phyloP scores from a whole-genome alignment of 2,329 filamentous ascomycete species.

The Helminthosporium solani region DNA sequence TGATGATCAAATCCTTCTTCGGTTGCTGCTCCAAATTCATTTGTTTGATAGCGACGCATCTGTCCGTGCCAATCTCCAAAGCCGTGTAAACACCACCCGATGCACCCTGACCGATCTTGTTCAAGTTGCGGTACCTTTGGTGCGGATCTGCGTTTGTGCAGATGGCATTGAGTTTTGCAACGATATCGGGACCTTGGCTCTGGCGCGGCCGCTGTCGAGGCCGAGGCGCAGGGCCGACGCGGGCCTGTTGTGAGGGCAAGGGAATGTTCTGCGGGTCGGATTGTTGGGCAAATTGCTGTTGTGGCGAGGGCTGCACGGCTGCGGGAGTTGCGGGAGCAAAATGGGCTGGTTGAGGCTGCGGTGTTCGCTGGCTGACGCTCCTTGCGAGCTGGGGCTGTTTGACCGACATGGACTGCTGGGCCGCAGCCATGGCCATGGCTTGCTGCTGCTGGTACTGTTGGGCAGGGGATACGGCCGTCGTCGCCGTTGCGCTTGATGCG shows the following conservation, averaged over 20 bases:
- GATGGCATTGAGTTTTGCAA: constrained; percentile 80
- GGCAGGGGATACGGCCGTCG: constrained; percentile 31
- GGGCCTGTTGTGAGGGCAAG: constrained; percentile 49
- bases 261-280: constrained; percentile 47
- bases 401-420: constrained; percentile 68
- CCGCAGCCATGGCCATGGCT: constrained; percentile 76
- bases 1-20: constrained; percentile 98
- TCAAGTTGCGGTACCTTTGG: constrained; percentile 80
- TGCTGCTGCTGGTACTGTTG: constrained; percentile 69
- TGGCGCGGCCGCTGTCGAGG: constrained; percentile 77
- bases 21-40: constrained; percentile 99
- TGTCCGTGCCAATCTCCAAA: constrained; percentile 78
- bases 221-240: constrained; percentile 60
- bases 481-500: constrained; percentile 37
- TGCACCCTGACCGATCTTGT: constrained; percentile 95
- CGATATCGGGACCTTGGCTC: constrained; percentile 78
- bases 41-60: constrained; percentile 96
- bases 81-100: constrained; percentile 95
- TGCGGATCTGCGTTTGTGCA: constrained; percentile 89
- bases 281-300: constrained; percentile 49
- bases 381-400: constrained; percentile 63
- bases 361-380: constrained; percentile 67
- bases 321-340: constrained; percentile 45
- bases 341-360: constrained; percentile 32
- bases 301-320: constrained; percentile 48